Conservation (phyloP, 2,329 filamentous ascomycete genomes). For the Lithohypha guttulata region DNA sequence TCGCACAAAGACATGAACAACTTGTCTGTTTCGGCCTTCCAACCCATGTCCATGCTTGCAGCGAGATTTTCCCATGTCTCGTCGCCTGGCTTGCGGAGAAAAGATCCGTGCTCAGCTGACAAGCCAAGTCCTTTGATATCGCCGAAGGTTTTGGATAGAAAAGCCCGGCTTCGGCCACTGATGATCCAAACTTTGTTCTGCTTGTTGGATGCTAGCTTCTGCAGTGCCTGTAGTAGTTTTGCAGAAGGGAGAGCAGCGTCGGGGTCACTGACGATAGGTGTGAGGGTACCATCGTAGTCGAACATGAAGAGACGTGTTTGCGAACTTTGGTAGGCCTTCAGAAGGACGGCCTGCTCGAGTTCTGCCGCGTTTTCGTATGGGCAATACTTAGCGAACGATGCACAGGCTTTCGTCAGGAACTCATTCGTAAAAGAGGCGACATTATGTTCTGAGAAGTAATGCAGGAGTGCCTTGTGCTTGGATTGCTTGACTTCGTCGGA, state of each 20-base stretch:
- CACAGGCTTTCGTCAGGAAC: constrained; percentile 43
- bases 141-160: constrained; percentile 84
- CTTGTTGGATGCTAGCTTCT: constrained; percentile 65
- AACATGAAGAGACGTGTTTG: constrained; percentile 90
- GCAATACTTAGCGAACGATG: constrained; percentile 70
- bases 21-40: constrained; percentile 75
- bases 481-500: constrained; percentile 50
- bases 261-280: constrained; percentile 87
- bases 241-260: constrained; percentile 80
- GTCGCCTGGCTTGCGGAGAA: constrained; percentile 69
- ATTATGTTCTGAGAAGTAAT: constrained; percentile 74
- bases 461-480: constrained; percentile 66
- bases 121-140: constrained; percentile 83
- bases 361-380: constrained; percentile 67
- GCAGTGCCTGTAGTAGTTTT: constrained; percentile 67
- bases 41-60: constrained; percentile 77
- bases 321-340: constrained; percentile 63
- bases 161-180: constrained; percentile 83
- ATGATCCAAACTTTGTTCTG: constrained; percentile 96
- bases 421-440: constrained; percentile 77
- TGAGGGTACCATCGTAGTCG: constrained; percentile 95
- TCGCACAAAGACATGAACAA: constrained; percentile 85
- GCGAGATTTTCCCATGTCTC: constrained; percentile 82
- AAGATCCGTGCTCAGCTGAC: constrained; percentile 93
- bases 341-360: constrained; percentile 62